Evolutionary conservation across 495 filamentous ascomycete genomes (phyloP).

Genomic region (Ramalina intermedia): DNA sequence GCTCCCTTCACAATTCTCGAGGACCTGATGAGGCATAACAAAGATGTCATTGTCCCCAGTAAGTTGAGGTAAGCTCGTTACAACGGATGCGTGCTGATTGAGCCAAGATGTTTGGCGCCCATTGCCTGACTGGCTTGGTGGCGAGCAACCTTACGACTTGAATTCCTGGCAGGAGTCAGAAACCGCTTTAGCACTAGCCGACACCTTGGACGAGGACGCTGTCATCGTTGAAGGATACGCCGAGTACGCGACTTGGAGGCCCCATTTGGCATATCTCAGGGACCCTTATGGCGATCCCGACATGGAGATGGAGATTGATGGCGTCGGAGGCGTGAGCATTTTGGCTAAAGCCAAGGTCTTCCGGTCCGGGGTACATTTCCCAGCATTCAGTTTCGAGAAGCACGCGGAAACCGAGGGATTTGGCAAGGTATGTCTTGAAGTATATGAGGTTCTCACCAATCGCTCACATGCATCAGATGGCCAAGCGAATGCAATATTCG

Average conservation of each 20-base stretch:
- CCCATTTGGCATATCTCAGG: slow-evolving; percentile 90
- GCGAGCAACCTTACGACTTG: slow-evolving; percentile 96
- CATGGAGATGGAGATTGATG: slow-evolving; percentile 99
- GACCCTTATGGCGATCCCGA: slow-evolving; percentile 97
- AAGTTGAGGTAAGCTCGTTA: slow-evolving; percentile 27
- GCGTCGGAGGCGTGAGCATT: slow-evolving; percentile 94
- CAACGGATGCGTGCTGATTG: not conserved
- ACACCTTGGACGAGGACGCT: slow-evolving; percentile 93
- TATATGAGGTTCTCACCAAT: not conserved
- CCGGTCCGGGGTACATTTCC: slow-evolving; percentile 89
- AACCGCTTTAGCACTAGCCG: slow-evolving; percentile 82
- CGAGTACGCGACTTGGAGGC: slow-evolving; percentile 97
- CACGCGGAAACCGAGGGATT: slow-evolving; percentile 98
- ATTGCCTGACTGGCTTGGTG: slow-evolving; percentile 95
- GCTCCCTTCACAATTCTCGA: slow-evolving; percentile 92
- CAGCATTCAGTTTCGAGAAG: slow-evolving; percentile 96
- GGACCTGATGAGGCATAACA: slow-evolving; percentile 97
- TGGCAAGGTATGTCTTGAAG: slow-evolving; percentile 62
- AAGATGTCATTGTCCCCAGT: slow-evolving; percentile 98
- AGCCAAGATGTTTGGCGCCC: slow-evolving; percentile 89
- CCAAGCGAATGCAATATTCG: slow-evolving; percentile 84
- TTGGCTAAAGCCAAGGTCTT: slow-evolving; percentile 93
- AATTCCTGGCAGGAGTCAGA: slow-evolving; percentile 99
- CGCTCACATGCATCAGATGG: slow-evolving; percentile 58
- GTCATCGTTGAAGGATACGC: slow-evolving; percentile 99